Evolutionary conservation across 2,329 filamentous ascomycete genomes (phyloP), one percentile per base, ranked within the genome.

Genomic region (Arthroderma uncinatum): DNA sequence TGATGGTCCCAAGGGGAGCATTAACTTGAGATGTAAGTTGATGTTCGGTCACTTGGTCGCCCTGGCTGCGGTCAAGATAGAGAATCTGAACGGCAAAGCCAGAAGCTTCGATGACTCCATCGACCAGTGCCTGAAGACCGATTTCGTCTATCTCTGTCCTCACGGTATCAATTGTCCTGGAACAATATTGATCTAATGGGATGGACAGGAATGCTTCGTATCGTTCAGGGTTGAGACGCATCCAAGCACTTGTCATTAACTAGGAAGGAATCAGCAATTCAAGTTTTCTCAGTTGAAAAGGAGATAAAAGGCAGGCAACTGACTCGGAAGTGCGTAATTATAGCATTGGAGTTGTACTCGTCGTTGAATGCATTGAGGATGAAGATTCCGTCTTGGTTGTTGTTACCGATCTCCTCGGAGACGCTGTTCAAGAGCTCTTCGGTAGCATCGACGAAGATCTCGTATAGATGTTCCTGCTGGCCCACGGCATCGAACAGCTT

Each of bases 61-160:
- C 91, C 48, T 83, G 78, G 65, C 87, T 95, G 64, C 89, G 83
- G 68, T 97, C 93, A 7, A 98, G 82, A 68, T 97, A 96, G 56
- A 89, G 83, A 61, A 97, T 87, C 67, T 96, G 89, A 19, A 97
- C 81, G 3, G 85, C 83, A 61, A 96, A 82, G 14, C 84, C 83
- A 53, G 85, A 84, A 6, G 86, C 87, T 66, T 88, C 85, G 61
- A 97, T 81, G 2, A 97, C 78, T 25, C 89, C 81, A 61, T 92
- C 84, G 60, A 86, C 82, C 53, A 97, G 76, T 1, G 89, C 82
- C 59, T 82, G 82, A 61, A 97, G 79, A 44, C 89, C 88, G n/a
- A 95, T 76, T 65, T 96, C 84, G 64, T 98, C 93, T 61, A 97
- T 95, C 73, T 97, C 92, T 54, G 84, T 82, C 63, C 85, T 81